These are phyloP conservation scores for Coelastrella sp. DNA, from an alignment of 139 green algal species.

Conservation along the genomic window DNA sequence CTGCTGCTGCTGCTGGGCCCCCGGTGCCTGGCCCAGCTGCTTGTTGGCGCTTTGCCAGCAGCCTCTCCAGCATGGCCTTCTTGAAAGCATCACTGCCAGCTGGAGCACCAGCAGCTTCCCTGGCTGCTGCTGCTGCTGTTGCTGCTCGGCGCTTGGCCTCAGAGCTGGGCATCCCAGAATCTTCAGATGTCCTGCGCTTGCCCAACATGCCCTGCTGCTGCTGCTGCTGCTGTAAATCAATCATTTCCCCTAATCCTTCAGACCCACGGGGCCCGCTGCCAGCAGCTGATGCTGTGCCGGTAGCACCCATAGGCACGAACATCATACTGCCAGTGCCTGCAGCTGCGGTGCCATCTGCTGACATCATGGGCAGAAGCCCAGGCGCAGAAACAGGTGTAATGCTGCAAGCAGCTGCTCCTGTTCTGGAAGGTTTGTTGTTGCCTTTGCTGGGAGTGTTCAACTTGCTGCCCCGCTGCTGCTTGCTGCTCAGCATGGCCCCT, in stretches of 20 bases:
- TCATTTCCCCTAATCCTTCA: not conserved
- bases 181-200: conserved; percentile 34
- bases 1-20: not conserved
- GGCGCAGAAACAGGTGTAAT: not conserved
- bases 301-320: conserved; percentile 5
- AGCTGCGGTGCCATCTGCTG: not conserved
- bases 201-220: not conserved
- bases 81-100: conserved; percentile 27
- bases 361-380: not conserved
- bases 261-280: not conserved
- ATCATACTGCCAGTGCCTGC: not conserved
- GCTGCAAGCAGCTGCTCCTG: not conserved
- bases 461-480: conserved; percentile 13
- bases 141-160: not conserved
- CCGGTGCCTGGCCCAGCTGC: not conserved
- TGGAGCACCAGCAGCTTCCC: not conserved
- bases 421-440: not conserved
- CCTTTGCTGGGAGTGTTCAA: conserved; percentile 31
- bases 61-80: conserved; percentile 41
- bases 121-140: not conserved
- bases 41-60: conserved; percentile 5
- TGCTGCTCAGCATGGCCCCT: not conserved
- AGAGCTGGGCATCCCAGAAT: not conserved
- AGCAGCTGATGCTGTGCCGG: conserved; percentile 11
- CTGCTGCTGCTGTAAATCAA: not conserved